Evolutionary conservation across 169 alveolate species (phyloP), one percentile per base, ranked within the genome.

Genomic region (Babesia bovis): DNA sequence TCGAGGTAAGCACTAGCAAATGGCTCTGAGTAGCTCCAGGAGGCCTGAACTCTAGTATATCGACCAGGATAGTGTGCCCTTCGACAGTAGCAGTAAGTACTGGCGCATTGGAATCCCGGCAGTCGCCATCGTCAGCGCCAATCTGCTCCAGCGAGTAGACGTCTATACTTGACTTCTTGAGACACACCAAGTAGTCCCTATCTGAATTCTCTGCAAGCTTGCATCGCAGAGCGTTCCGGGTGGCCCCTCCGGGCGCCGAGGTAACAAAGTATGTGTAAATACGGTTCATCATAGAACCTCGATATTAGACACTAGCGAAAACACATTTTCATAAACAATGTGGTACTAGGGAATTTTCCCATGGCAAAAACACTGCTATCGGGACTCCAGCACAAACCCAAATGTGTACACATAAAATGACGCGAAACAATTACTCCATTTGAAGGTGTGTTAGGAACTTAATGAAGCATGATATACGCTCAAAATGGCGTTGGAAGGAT

Each of bases 401-500:
- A n/a, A n/a, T n/a, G n/a, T n/a, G n/a, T n/a, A n/a, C n/a, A n/a
- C n/a, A n/a, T n/a, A n/a, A n/a, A n/a, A n/a, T n/a, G n/a, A n/a
- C n/a, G n/a, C n/a, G n/a, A n/a, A n/a, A n/a, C n/a, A 13, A 38
- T 66, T 49, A 78, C 38, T 78, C 86, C 73, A 66, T 67, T 58
- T 78, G 86, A 51, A 78, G 61, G 51, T 81, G 88, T 23, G 88
- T 56, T 7, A 81, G 40, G 84, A 81, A 69, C 66, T 81, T 81
- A 69, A 81, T 69, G 60, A 57, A 81, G 59, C 88, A 81, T 30
- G 88, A 70, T 6, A 69, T 81, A 32, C 72, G 59, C 21, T 81
- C 88, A 36, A 81, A 81, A 44, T 63, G 68, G 33, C 35, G 52
- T 79, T 71, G 88, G 21, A 81, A 19, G 23, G 19, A 9, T 25